Evolutionary conservation across 2,329 filamentous ascomycete genomes (phyloP).

Genomic region (Ophiostoma sp.): DNA sequence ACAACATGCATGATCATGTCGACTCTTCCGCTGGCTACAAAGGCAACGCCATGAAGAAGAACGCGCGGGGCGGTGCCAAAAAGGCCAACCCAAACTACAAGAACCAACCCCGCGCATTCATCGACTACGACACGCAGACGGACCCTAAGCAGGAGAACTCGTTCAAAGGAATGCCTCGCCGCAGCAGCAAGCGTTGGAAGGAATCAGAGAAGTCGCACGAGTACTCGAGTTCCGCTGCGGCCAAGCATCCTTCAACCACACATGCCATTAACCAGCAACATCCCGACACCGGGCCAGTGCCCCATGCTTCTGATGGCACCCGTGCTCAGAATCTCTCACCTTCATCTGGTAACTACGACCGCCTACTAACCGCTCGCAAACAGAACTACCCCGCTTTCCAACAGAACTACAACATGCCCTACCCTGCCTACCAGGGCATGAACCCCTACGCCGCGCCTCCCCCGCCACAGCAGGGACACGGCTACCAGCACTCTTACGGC

Average conservation of each 20-base stretch:
- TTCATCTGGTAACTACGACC: conserved; percentile 65
- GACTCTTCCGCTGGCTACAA: conserved; percentile 31
- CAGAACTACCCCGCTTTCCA: conserved; percentile 57
- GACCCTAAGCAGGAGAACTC: conserved; percentile 5
- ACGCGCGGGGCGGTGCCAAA: conserved; percentile 42
- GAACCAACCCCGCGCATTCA: conserved; percentile 36
- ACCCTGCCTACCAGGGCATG: not conserved
- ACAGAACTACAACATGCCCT: conserved; percentile 37
- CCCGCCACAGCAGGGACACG: conserved; percentile 44
- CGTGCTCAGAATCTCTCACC: conserved; percentile 53
- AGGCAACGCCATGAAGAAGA: conserved; percentile 41
- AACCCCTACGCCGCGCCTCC: conserved; percentile 32
- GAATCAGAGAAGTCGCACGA: conserved; percentile 26
- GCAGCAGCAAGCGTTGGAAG: conserved; percentile 45
- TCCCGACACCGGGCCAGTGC: not conserved
- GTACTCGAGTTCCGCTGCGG: conserved; percentile 10
- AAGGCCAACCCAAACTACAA: conserved; percentile 37
- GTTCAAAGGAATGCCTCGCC: conserved; percentile 30
- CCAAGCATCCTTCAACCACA: not conserved
- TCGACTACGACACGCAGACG: conserved; percentile 34
- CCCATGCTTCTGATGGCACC: not conserved
- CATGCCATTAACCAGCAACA: not conserved
- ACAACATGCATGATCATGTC: not conserved
- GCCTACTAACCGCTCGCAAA: conserved; percentile 63
- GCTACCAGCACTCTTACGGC: conserved; percentile 41